Base-by-base conservation (phyloP, 1,284 basidiomycete species). In the Cutaneotrichosporon curvatum region DNA sequence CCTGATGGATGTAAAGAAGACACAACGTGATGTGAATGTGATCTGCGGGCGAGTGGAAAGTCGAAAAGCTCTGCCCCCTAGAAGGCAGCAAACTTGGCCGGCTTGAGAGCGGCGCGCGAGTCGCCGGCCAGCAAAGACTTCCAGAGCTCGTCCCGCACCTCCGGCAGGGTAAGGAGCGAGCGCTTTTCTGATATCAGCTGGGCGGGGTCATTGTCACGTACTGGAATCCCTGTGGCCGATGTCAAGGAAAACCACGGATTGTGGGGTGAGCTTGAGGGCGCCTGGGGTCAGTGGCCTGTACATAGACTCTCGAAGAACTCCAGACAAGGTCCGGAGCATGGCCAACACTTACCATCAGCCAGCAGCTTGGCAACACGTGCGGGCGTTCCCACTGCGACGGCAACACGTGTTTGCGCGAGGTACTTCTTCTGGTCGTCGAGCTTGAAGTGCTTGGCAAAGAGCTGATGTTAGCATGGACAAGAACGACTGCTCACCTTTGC, bases 391-490 rank as follows among this genome's bases (percentile, higher is more conserved):
- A 72, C 72, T 2, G 70, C 72, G 36, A 73, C 63, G 10, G 67
- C 63, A 8, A 71, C 59, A 35, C 61, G 63, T 18, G 69, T 73
- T 34, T 63, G 60, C 11, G 58, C 53, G 35, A 73, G 62, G 49
- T 70, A 70, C 41, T 69, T 68, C 40, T 67, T 59, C 53, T 73
- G 72, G 23, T 73, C 72, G 6, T 63, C 59, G 21, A 68, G 43
- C 43, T 73, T 73, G 56, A 73, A 69, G 50, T 73, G 72, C 41
- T 73, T 73, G 3, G 72, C 72, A 40, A 73, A 73, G 16, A 73
- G 62, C 71, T 70, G 35, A 19, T 20, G 36, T 33, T 4, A 41
- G 32, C 20, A 10, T 16, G 21, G 20, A 5, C 11, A 34, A 28
- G 25, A 12, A 33, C 15, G 12, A 12, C 16, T 16, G 53, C 66